Evolutionary conservation across 139 green algal species (phyloP).

Genomic region (Picochlorum sp.): DNA sequence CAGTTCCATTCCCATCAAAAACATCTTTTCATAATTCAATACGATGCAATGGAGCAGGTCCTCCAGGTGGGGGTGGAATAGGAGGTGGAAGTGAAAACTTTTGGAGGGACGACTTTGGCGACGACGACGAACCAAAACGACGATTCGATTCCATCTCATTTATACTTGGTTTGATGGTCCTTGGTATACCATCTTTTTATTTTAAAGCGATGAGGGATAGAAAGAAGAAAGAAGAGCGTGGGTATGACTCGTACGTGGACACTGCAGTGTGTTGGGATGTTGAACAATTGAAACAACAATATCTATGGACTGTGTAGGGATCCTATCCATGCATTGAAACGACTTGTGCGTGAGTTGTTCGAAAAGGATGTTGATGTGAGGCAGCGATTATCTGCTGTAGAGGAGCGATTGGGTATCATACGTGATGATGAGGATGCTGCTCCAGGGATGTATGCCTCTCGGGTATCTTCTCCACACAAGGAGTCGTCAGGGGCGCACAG

Average conservation of each 20-base stretch:
- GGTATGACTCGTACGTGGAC: not conserved
- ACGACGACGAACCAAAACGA: not conserved
- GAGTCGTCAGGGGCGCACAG: not conserved
- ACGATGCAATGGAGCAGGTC: no score
- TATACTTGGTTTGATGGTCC: not conserved
- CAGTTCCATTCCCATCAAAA: no score
- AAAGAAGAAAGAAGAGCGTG: not conserved
- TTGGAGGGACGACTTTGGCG: not conserved
- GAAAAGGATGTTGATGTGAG: conserved; percentile 30
- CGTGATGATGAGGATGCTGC: no score
- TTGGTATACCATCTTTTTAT: not conserved
- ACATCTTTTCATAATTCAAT: no score
- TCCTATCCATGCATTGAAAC: conserved; percentile 28
- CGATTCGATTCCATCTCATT: conserved; percentile 6
- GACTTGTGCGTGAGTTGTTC: conserved; percentile 41
- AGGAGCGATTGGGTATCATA: conserved; percentile 8
- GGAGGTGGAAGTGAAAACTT: not conserved
- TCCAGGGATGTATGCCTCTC: no score
- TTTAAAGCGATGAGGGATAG: not conserved
- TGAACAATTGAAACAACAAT: not conserved
- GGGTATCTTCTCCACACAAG: not conserved
- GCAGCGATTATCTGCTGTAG: conserved; percentile 22
- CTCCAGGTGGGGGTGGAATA: no score
- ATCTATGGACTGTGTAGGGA: conserved; percentile 15
- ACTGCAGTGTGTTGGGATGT: not conserved